Evolutionary conservation across 1,284 basidiomycete genomes (phyloP).

Genomic region (Ceratobasidium sp.): DNA sequence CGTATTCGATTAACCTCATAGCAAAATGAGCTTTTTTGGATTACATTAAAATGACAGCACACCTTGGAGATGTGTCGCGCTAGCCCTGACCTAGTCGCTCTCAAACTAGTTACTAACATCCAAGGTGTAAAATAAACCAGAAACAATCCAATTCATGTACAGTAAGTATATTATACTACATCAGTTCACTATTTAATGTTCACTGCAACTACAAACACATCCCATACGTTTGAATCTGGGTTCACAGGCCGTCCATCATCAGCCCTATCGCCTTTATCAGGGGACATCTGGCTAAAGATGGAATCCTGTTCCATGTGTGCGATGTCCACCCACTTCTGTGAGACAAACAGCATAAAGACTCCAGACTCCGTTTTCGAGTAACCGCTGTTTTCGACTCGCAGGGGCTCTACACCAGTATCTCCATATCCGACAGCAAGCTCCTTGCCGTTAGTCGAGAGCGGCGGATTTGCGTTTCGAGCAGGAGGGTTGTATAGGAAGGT

Average conservation of each 20-base stretch:
- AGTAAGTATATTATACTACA: no score
- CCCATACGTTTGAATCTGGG: neutral
- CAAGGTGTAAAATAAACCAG: no score
- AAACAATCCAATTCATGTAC: no score
- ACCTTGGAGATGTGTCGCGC: no score
- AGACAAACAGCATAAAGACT: slow-evolving; percentile 26
- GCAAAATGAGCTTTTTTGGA: no score
- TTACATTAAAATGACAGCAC: no score
- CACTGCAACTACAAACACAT: neutral
- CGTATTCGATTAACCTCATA: no score
- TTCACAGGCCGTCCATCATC: neutral
- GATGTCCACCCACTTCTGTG: slow-evolving; percentile 18
- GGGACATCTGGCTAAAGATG: neutral
- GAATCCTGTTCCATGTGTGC: slow-evolving; percentile 10
- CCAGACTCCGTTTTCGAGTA: slow-evolving; percentile 16
- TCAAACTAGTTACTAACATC: no score
- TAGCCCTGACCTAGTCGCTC: no score
- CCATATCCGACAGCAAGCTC: slow-evolving; percentile 19
- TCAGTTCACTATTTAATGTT: neutral
- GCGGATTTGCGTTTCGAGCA: neutral
- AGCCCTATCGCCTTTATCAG: neutral
- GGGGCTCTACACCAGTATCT: slow-evolving; percentile 1
- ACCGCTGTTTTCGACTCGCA: neutral
- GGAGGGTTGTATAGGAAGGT: slow-evolving; percentile 21
- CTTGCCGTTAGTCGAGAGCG: neutral